Percentiles rank a stretch among this genome's conserved stretches.
phyloP scores from a whole-genome alignment of 2,329 filamentous ascomycete species.

The Fusarium sambucinum region DNA sequence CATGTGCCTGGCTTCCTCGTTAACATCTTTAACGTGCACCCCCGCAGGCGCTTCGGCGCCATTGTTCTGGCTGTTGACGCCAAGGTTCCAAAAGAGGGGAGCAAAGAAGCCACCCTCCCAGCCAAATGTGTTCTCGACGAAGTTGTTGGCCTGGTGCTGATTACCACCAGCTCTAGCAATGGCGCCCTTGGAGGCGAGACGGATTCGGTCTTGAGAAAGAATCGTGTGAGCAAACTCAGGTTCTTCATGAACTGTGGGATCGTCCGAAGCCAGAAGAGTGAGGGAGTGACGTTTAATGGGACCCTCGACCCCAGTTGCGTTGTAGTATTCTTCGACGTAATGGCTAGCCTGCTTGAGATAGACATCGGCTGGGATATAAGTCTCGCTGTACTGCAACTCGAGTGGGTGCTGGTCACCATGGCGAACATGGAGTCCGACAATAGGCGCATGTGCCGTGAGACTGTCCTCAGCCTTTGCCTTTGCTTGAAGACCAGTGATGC shows the following conservation, averaged over 20 bases:
- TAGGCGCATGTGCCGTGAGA: constrained; percentile 52
- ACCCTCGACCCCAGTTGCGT: constrained; percentile 54
- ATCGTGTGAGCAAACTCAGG: constrained; percentile 69
- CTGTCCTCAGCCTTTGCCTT: constrained; percentile 58
- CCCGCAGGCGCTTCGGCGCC: constrained; percentile 52
- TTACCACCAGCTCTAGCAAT: constrained; percentile 58
- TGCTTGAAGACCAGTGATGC: constrained; percentile 67
- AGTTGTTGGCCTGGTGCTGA: constrained; percentile 68
- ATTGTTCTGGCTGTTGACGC: constrained; percentile 60
- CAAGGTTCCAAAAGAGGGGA: constrained; percentile 84
- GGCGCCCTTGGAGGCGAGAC: constrained; percentile 74
- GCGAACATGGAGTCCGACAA: constrained; percentile 81
- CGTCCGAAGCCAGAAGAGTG: constrained; percentile 80
- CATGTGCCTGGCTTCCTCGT: constrained; percentile 44
- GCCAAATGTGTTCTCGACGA: constrained; percentile 80
- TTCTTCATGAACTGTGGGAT: constrained; percentile 78
- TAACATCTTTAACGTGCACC: constrained; percentile 41
- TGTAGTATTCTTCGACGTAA: constrained; percentile 64
- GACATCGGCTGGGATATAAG: constrained; percentile 79
- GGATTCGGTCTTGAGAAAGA: constrained; percentile 81
- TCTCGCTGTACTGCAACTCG: constrained; percentile 80
- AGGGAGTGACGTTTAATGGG: constrained; percentile 59
- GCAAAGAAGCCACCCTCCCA: constrained; percentile 92
- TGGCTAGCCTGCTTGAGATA: constrained; percentile 72
- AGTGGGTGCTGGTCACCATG: constrained; percentile 82